These are phyloP conservation scores for Porcisia deanei DNA, from an alignment of 208 protist genomes.

Conservation along the genomic window DNA sequence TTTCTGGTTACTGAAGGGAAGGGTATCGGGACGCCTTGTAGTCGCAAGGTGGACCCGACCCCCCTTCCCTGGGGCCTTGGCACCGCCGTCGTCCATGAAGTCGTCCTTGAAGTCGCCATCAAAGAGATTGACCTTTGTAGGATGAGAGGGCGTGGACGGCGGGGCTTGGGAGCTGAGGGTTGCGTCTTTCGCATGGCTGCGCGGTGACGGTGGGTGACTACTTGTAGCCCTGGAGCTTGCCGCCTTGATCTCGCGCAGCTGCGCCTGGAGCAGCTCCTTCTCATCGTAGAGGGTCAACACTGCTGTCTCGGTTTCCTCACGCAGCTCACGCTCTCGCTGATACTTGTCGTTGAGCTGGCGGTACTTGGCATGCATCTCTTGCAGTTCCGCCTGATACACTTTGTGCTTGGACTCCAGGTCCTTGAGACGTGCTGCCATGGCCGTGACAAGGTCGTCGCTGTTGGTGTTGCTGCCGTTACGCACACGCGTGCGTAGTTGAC, in stretches of 20 bases:
- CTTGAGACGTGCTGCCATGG: conserved; percentile 74
- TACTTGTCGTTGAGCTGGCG: conserved; percentile 48
- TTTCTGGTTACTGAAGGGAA: conserved; percentile 25
- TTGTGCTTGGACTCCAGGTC: conserved; percentile 70
- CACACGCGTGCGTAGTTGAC: conserved; percentile 58
- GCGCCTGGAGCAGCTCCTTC: conserved; percentile 61
- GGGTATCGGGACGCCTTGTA: conserved; percentile 12
- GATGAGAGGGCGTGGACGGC: neutral
- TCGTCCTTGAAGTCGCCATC: conserved; percentile 14
- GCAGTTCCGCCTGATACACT: conserved; percentile 71
- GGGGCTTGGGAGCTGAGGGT: neutral
- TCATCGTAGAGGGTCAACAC: conserved; percentile 76
- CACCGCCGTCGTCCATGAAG: neutral
- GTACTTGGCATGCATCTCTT: conserved; percentile 73
- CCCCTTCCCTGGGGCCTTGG: neutral
- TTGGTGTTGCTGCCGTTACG: conserved; percentile 25
- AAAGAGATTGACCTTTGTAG: conserved; percentile 25
- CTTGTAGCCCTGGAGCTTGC: neutral
- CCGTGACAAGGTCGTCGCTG: conserved; percentile 56
- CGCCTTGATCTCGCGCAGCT: conserved; percentile 42
- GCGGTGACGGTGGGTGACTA: neutral
- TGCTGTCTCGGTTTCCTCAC: conserved; percentile 67
- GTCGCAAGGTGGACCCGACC: conserved; percentile 13
- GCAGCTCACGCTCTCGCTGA: conserved; percentile 49
- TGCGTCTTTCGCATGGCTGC: neutral